Conservation (phyloP, 2,329 filamentous ascomycete genomes). For the Dendryphion nanum region DNA sequence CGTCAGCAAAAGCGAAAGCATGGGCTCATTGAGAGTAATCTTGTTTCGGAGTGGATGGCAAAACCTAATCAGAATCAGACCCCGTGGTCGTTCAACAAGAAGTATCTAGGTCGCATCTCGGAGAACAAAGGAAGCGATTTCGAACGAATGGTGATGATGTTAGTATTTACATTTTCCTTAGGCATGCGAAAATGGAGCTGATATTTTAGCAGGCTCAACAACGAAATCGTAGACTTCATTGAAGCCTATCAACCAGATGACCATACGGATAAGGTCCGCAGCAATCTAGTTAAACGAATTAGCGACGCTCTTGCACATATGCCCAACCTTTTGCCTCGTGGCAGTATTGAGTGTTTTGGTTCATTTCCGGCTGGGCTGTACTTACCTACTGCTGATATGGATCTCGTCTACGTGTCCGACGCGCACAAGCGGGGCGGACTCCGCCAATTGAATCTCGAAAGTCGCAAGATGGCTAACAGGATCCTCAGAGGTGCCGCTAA, state of each 20-base stretch:
- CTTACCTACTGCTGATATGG: conserved; percentile 84
- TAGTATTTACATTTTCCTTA: too few species aligned
- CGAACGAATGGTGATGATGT: too few species aligned
- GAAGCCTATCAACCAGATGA: conserved; percentile 73
- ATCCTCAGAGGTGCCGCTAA: conserved; percentile 62
- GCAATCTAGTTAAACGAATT: conserved; percentile 69
- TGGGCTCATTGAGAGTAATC: not conserved
- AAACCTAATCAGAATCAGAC: not conserved
- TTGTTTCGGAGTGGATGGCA: not conserved
- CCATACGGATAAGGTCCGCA: conserved; percentile 75
- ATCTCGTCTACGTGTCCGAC: conserved; percentile 75
- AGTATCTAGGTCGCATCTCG: too few species aligned
- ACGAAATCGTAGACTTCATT: conserved; percentile 88
- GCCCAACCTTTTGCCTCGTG: conserved; percentile 33
- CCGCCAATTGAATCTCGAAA: conserved; percentile 25
- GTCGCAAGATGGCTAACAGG: conserved; percentile 51
- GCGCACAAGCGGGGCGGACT: conserved; percentile 57
- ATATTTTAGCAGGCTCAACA: conserved; percentile 67
- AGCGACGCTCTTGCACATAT: conserved; percentile 52
- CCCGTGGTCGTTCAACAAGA: too few species aligned
- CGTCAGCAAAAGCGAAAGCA: not conserved
- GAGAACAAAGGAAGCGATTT: too few species aligned
- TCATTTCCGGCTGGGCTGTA: conserved; percentile 84
- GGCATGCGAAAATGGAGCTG: too few species aligned
- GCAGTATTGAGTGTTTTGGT: conserved; percentile 76